Base-by-base conservation (phyloP, 2,329 filamentous ascomycete species). In the Mycosphaerella sp. region DNA sequence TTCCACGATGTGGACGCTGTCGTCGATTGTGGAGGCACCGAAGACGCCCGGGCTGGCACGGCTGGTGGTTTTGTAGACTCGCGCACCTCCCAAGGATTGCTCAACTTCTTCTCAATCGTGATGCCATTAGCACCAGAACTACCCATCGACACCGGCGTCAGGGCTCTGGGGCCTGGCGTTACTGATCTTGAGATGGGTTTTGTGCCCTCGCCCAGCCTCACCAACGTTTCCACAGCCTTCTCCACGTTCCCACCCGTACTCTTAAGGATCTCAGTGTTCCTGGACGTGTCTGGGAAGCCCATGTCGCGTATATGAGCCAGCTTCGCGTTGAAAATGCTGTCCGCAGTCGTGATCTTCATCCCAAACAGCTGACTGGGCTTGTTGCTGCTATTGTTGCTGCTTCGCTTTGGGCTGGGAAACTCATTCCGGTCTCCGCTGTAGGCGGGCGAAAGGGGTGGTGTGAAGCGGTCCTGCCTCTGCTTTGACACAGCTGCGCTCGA, bases 171-270 rank as follows among this genome's bases (percentile, higher is more conserved):
- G 10, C 40, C 54, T 59, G 70, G 70, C 41, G 64, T 64, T 27
- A 62, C 62, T 34, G 61, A 55, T 52, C 66, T 59, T 16, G 64
- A 61, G 14, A 60, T 49, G 21, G 68, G 65, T 50, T 75, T 75
- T 53, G 70, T 72, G 28, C 81, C 83, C 64, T 95, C 89, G 21
- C 90, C 91, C 35, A 96, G 71, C 59, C 89, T 80, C 50, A 93
- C 81, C 63, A 98, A 71, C 14, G 88, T 81, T 68, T 97, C 91
- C 40, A 97, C 82, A 0, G 91, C 83, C 67, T 82, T 85, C 60
- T 96, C 89, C 52, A 98, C 66, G 64, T 93, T 90, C 3, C 91
- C 90, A 63, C 86, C 84, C 27, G 94, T 78, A 2, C 86, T 86
- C 66, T 89, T 90, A 14, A 98, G 73, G 21, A 96, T 82, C 46